Evolutionary conservation across 2,329 filamentous ascomycete genomes (phyloP).

Genomic region (Cytospora schulzeri): DNA sequence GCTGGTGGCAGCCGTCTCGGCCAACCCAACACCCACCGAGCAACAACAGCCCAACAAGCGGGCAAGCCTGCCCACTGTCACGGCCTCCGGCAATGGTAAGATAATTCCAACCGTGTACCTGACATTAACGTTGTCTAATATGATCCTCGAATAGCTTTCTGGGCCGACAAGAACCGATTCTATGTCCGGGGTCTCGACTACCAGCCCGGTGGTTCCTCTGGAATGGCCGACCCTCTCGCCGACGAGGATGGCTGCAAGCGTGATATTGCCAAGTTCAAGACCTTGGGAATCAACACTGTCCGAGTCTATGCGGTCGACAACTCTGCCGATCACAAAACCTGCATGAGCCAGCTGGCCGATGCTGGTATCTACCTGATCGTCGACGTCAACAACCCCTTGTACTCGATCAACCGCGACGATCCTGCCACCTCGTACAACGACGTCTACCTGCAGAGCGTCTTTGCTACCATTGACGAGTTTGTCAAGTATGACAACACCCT

Average conservation of each 20-base stretch:
- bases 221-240: constrained; percentile 72
- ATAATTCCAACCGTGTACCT: background rate
- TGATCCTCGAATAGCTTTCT: constrained; percentile 51
- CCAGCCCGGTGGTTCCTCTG: constrained; percentile 62
- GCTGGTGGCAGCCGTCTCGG: constrained; percentile 49
- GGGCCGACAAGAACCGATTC: constrained; percentile 54
- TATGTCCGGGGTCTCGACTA: constrained; percentile 64
- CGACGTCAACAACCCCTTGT: constrained; percentile 86
- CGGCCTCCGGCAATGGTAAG: constrained; percentile 60
- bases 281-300: constrained; percentile 86
- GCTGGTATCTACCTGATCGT: constrained; percentile 91
- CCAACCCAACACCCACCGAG: constrained; percentile 53
- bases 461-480: constrained; percentile 86
- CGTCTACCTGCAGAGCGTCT: constrained; percentile 80
- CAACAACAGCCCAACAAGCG: constrained; percentile 53
- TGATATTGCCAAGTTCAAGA: constrained; percentile 79
- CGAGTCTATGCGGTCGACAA: constrained; percentile 95
- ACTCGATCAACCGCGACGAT: constrained; percentile 79
- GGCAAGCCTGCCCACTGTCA: constrained; percentile 51
- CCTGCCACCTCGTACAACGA: constrained; percentile 83
- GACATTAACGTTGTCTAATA: background rate
- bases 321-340: constrained; percentile 75
- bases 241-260: constrained; percentile 71
- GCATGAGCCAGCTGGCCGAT: constrained; percentile 78
- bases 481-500: constrained; percentile 82